A percentile compares a stretch with the other conserved stretches of the same genome.
phyloP scores from a whole-genome alignment of 371 early-diverging fungal genomes.

The Cladochytrium tenue region DNA sequence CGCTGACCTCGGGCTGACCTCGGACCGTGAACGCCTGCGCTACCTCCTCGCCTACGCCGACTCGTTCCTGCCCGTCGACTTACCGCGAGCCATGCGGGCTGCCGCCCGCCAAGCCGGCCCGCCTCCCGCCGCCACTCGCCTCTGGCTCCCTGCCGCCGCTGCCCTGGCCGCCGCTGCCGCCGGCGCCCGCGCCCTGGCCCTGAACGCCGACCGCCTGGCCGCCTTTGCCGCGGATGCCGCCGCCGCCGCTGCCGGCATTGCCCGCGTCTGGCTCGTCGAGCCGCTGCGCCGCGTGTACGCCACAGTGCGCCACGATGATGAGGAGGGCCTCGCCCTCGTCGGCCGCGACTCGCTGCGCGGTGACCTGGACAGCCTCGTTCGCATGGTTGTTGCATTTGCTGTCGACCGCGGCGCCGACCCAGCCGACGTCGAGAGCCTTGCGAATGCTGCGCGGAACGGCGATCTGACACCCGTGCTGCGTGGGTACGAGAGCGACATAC shows the following conservation, averaged over 20 bases:
- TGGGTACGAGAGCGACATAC: constrained; percentile 78
- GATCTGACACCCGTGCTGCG: constrained; percentile 78
- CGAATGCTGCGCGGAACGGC: constrained; percentile 63
- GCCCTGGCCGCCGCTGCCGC: background rate
- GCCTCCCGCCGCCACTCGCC: background rate
- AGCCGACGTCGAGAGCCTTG: constrained; percentile 40
- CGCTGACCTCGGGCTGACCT: too few species aligned
- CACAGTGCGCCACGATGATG: constrained; percentile 84
- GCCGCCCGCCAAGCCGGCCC: background rate
- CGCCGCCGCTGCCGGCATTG: background rate
- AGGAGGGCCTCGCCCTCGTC: constrained; percentile 69
- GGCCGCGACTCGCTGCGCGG: constrained; percentile 75
- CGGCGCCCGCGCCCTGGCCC: too few species aligned
- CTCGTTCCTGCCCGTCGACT: too few species aligned
- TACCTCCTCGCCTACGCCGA: too few species aligned
- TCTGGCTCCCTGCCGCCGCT: background rate
- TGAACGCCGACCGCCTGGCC: background rate
- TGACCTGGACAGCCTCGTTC: constrained; percentile 83
- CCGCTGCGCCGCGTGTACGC: constrained; percentile 75
- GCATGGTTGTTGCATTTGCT: constrained; percentile 87
- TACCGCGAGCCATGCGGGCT: too few species aligned
- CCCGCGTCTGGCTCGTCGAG: constrained; percentile 50
- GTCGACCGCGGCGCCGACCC: constrained; percentile 53
- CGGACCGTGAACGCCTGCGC: too few species aligned
- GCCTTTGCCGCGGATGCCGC: background rate